These are phyloP conservation scores for Geranomyces michiganensis DNA, from an alignment of 192 early-diverging fungal genomes.

Conservation along the genomic window DNA sequence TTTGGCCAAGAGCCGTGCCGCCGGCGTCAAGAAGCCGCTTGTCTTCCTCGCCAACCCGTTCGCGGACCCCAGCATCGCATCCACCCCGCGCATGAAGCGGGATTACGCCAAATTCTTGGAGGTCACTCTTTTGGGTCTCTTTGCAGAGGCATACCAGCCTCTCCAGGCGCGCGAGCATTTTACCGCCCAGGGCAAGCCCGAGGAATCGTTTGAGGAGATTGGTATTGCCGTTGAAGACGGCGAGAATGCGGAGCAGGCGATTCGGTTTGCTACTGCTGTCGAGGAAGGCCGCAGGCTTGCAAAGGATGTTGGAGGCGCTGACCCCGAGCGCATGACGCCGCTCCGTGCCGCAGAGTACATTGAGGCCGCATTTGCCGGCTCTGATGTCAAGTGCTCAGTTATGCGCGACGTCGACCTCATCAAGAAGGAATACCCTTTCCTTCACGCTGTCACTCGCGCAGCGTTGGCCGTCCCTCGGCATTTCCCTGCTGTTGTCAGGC, in stretches of 20 bases:
- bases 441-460: constrained; percentile 70
- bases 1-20: constrained; percentile 62
- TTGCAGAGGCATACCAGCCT: constrained; percentile 75
- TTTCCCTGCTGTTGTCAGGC: constrained; percentile 63
- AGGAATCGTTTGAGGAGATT: constrained; percentile 61
- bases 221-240: constrained; percentile 47
- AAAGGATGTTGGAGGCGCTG: constrained; percentile 80
- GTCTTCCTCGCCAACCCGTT: constrained; percentile 64
- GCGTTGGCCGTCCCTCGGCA: constrained; percentile 59
- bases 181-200: constrained; percentile 38
- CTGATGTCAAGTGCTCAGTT: constrained; percentile 63
- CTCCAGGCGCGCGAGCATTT: constrained; percentile 80
- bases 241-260: constrained; percentile 43
- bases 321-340: constrained; percentile 88
- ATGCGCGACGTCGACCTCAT: constrained; percentile 70
- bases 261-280: constrained; percentile 63
- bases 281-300: constrained; percentile 74
- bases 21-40: constrained; percentile 64
- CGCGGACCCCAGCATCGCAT: neutral
- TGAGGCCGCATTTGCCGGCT: constrained; percentile 58
- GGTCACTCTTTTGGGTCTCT: constrained; percentile 71
- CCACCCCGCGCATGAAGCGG: constrained; percentile 23
- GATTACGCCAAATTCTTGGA: constrained; percentile 74
- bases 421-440: constrained; percentile 79
- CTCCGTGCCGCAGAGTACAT: constrained; percentile 72